phyloP scores from a whole-genome alignment of 202 grass and related monocot genomes.

The Schoenoplectus tabernaemontani region DNA sequence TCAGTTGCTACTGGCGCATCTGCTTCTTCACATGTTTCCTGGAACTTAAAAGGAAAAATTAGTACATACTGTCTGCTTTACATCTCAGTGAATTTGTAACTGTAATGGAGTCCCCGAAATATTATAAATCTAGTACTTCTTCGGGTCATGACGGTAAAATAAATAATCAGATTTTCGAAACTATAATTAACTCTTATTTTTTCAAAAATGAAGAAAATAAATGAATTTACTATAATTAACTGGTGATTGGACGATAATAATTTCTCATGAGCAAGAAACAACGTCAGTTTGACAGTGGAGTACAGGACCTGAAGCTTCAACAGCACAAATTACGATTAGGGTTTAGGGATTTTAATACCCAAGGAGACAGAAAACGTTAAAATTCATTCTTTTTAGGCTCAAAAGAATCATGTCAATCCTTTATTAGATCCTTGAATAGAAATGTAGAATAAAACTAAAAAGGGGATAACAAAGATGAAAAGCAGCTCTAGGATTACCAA shows the following conservation, averaged over 20 bases:
- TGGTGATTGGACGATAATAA: neutral
- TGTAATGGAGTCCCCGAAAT: neutral
- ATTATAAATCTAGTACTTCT: neutral
- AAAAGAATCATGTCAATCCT: neutral
- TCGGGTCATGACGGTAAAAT: neutral
- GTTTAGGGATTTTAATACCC: neutral
- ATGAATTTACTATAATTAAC: neutral
- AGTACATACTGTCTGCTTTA: constrained; percentile 2
- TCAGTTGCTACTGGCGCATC: constrained; percentile 25
- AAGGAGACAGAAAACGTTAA: neutral
- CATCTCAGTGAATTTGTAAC: neutral
- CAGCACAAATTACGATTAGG: neutral
- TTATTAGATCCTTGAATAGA: neutral
- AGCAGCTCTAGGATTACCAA: neutral
- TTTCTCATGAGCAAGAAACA: too few species aligned
- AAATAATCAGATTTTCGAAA: neutral
- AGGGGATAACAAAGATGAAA: neutral
- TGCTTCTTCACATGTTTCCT: constrained; percentile 38
- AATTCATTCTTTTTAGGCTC: neutral
- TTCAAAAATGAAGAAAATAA: neutral
- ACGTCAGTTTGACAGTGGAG: neutral
- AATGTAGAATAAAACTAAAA: neutral
- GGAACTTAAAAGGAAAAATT: constrained; percentile 14
- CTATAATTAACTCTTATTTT: neutral
- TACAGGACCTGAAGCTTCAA: neutral